phyloP scores from a whole-genome alignment of 73 alveolate genomes.

The Paramecium biaurelia region DNA sequence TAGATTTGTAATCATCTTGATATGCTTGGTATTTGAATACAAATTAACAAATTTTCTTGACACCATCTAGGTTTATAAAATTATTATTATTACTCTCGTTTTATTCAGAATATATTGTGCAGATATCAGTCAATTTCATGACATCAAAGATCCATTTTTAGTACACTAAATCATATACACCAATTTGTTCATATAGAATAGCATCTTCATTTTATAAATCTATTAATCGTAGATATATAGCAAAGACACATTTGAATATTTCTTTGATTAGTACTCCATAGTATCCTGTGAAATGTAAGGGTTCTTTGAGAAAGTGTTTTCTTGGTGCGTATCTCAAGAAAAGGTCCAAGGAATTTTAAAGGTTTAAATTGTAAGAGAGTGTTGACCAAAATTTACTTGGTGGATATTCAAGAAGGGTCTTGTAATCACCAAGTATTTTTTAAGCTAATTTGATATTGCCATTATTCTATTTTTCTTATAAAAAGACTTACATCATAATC shows the following conservation, averaged over 20 bases:
- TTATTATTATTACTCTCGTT: neutral
- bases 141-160: conserved; percentile 37
- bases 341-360: conserved; percentile 27
- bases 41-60: neutral
- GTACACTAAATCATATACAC: neutral
- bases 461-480: neutral
- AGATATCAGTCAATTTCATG: conserved; percentile 36
- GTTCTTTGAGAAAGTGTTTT: conserved; percentile 5
- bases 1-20: neutral
- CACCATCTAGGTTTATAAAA: neutral
- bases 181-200: neutral
- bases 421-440: neutral
- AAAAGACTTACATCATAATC: neutral
- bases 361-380: neutral
- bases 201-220: neutral
- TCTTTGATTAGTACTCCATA: neutral
- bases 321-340: conserved; percentile 47
- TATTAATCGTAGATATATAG: neutral
- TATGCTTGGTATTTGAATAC: neutral
- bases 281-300: neutral
- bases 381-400: conserved; percentile 11
- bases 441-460: neutral
- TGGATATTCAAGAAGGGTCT: neutral
- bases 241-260: neutral
- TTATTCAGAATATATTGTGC: neutral